Percentiles rank a stretch among this genome's conserved stretches.
These are phyloP conservation scores for Pseudonitzschia delicatissima DNA, from an alignment of 108 stramenopile species.

Conservation along the genomic window DNA sequence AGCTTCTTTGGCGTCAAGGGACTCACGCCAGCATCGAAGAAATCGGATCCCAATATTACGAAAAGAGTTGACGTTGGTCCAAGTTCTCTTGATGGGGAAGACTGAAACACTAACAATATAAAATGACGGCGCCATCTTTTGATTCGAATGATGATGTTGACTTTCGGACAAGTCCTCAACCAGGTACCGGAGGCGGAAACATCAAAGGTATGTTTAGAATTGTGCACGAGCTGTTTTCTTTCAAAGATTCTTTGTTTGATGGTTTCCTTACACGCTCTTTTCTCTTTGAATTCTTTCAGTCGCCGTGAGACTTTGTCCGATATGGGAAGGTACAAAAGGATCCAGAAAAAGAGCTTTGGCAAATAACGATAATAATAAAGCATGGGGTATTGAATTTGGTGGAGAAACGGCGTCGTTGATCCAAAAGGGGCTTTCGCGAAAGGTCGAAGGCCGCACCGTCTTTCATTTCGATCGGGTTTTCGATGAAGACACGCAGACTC, in stretches of 20 bases:
- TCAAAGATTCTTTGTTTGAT: neutral
- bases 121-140: neutral
- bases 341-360: slow-evolving; percentile 4
- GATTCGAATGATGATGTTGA: neutral
- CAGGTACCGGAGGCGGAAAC: neutral
- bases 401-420: slow-evolving; percentile 22
- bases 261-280: neutral
- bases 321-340: neutral
- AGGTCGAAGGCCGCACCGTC: slow-evolving; percentile 22
- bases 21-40: neutral
- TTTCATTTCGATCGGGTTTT: slow-evolving; percentile 86
- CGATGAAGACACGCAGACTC: slow-evolving; percentile 61
- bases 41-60: neutral
- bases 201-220: slow-evolving; percentile 8
- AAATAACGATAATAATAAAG: slow-evolving; percentile 11
- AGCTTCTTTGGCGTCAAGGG: no score
- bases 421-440: slow-evolving; percentile 27
- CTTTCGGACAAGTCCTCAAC: neutral
- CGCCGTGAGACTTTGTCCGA: slow-evolving; percentile 26
- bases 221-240: neutral
- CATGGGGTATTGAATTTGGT: slow-evolving; percentile 28
- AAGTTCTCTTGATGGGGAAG: neutral
- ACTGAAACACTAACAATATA: neutral
- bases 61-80: neutral
- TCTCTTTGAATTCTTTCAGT: slow-evolving; percentile 13